Conservation (phyloP, 176 grass and related monocot genomes). For the Oryza brachyantha region DNA sequence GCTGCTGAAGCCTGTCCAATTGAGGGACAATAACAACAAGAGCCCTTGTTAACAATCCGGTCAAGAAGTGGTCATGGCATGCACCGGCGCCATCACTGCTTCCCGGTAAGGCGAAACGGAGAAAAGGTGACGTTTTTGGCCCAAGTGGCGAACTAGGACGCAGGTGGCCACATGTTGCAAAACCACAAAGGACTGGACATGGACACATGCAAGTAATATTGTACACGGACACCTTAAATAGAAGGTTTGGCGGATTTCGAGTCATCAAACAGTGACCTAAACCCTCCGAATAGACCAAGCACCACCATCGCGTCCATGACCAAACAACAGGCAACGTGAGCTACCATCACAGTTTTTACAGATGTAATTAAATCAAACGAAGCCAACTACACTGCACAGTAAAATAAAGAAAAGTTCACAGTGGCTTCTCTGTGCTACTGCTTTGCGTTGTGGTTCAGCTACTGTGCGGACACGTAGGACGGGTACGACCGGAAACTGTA, state of each 20-base stretch:
- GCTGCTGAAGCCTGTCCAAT: constrained; percentile 31
- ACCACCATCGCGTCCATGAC: neutral
- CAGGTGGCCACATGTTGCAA: constrained; percentile 40
- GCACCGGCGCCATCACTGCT: neutral
- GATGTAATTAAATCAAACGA: neutral
- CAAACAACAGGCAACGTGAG: neutral
- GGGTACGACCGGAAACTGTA: constrained; percentile 29
- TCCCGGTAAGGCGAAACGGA: neutral
- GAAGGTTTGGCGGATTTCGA: constrained; percentile 20
- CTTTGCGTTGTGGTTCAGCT: neutral
- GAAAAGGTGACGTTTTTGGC: neutral
- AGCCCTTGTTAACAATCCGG: neutral
- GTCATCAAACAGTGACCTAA: neutral
- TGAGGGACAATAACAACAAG: neutral
- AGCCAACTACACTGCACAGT: no score
- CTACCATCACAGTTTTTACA: neutral
- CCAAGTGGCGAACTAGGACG: constrained; percentile 25
- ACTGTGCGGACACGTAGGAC: constrained; percentile 39
- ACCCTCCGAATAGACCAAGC: neutral
- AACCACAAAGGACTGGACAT: neutral
- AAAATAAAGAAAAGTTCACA: no score
- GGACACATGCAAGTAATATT: constrained; percentile 26
- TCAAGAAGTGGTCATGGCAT: neutral
- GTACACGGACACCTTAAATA: neutral
- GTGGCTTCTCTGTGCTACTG: neutral